Percentiles rank a stretch among this genome's conserved stretches.
phyloP scores from a whole-genome alignment of 2,329 filamentous ascomycete species.

The Cladosporium sp. region DNA sequence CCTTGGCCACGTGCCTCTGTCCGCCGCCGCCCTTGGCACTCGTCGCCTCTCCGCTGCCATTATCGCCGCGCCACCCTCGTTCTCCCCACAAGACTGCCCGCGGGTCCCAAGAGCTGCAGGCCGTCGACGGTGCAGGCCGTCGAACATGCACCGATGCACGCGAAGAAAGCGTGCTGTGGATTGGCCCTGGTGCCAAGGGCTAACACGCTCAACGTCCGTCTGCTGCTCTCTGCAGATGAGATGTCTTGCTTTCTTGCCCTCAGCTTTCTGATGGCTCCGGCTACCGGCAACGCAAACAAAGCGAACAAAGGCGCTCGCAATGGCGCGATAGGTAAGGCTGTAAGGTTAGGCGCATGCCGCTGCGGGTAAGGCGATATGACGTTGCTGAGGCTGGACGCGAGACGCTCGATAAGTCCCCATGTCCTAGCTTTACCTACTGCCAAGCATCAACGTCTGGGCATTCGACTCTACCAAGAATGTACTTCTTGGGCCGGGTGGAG shows the following conservation, averaged over 20 bases:
- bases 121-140: background rate
- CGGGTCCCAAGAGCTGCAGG: slow-evolving; percentile 13
- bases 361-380: slow-evolving; percentile 16
- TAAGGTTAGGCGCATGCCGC: slow-evolving; percentile 9
- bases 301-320: background rate
- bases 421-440: slow-evolving; percentile 17
- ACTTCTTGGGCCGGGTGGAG: slow-evolving; percentile 17
- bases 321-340: slow-evolving; percentile 9
- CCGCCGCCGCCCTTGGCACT: slow-evolving; percentile 18
- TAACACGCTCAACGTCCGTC: background rate
- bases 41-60: slow-evolving; percentile 13
- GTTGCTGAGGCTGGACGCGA: slow-evolving; percentile 16
- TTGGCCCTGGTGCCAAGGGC: slow-evolving; percentile 14
- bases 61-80: slow-evolving; percentile 17
- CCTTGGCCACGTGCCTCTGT: slow-evolving; percentile 19
- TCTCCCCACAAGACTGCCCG: slow-evolving; percentile 10
- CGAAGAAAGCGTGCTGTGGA: slow-evolving; percentile 15
- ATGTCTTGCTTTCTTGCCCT: slow-evolving; percentile 7
- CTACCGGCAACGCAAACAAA: background rate
- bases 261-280: background rate
- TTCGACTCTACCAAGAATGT: slow-evolving; percentile 15
- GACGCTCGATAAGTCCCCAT: slow-evolving; percentile 7
- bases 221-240: background rate
- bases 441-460: slow-evolving; percentile 18
- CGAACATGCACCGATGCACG: slow-evolving; percentile 15